Percentiles rank a stretch among this genome's conserved stretches.
Conservation (phyloP, 1,284 basidiomycete species). For the Meira miltonrushii region DNA sequence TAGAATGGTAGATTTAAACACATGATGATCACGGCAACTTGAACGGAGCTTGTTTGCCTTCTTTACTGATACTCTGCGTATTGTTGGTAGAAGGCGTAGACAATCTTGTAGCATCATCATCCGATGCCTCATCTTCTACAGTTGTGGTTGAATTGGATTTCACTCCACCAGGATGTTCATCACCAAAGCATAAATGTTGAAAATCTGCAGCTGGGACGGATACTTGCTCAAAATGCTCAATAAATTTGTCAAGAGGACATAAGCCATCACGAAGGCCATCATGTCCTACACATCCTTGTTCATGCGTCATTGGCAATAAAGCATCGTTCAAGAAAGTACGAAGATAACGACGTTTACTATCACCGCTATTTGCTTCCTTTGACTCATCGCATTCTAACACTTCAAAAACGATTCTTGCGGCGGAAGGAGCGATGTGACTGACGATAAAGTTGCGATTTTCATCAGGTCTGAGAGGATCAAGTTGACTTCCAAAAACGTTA, state of each 20-base stretch:
- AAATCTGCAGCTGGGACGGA: neutral
- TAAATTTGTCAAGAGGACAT: constrained; percentile 26
- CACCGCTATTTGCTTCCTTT: constrained; percentile 1
- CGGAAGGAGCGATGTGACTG: constrained; percentile 35
- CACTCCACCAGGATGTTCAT: too few relatives aligned
- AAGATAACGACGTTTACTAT: constrained; percentile 59
- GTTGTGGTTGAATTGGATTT: too few relatives aligned
- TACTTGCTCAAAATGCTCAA: constrained; percentile 10
- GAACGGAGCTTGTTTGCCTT: too few relatives aligned
- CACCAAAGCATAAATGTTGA: neutral
- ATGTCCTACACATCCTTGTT: constrained; percentile 11
- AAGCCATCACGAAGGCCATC: constrained; percentile 24
- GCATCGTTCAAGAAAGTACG: constrained; percentile 82
- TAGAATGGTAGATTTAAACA: too few relatives aligned
- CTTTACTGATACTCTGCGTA: too few relatives aligned
- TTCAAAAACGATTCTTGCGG: constrained; percentile 31
- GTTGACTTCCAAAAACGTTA: constrained; percentile 25
- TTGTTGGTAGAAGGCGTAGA: too few relatives aligned
- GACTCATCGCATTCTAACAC: constrained; percentile 12
- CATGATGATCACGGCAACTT: too few relatives aligned
- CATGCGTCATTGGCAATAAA: constrained; percentile 60
- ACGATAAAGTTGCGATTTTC: constrained; percentile 24
- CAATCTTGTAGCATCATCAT: too few relatives aligned
- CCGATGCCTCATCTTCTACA: too few relatives aligned
- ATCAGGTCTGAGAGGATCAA: constrained; percentile 15